Evolutionary conservation across 257 asterid genomes (phyloP), one percentile per base, ranked within the genome.

Genomic region (Nicotiana tomentosiformis): DNA sequence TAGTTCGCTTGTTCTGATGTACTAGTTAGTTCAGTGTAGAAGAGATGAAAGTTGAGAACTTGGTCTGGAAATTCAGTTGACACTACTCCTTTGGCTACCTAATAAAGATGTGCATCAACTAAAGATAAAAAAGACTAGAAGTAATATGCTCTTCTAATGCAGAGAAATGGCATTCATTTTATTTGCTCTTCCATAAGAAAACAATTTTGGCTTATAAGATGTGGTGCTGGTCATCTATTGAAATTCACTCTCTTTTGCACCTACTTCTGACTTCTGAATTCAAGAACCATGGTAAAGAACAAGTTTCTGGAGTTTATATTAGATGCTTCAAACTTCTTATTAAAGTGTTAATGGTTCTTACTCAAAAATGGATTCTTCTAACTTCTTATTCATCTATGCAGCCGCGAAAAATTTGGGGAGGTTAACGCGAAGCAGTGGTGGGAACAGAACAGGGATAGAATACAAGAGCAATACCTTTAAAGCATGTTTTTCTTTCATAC

Each of bases 371-470:
- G 10, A 39, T 15, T 76, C 46, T 76, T 76, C 29, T 76, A 26
- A 76, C 64, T 51, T 8, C 10, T 1, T 15, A 26, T 76, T 51
- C 5, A 1, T 76, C 46, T 51, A 15, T 67, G 55, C 90, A 96
- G 99, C 87, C 98, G 99, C 0, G 99, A 94, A 23, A 91, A 82
- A 80, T 96, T 93, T 60, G 99, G 98, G 5, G 99, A 96, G 87
- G 94, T 89, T 70, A 91, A 90, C 0, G 99, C 99, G 3, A 96
- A 94, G 91, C 91, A 83, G 35, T 96, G 99, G 99, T 96, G 98
- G 99, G 99, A 96, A 84, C 85, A 92, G 70, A 94, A 96, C 95
- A 89, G 95, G 89, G 98, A 94, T 81, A 92, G 99, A 82, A 94
- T 96, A 92, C 99, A 93, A 85, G 82, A 92, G 82, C 97, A 91